These are phyloP conservation scores for Ramaria sp. DNA, from an alignment of 768 basidiomycete species.

Conservation along the genomic window DNA sequence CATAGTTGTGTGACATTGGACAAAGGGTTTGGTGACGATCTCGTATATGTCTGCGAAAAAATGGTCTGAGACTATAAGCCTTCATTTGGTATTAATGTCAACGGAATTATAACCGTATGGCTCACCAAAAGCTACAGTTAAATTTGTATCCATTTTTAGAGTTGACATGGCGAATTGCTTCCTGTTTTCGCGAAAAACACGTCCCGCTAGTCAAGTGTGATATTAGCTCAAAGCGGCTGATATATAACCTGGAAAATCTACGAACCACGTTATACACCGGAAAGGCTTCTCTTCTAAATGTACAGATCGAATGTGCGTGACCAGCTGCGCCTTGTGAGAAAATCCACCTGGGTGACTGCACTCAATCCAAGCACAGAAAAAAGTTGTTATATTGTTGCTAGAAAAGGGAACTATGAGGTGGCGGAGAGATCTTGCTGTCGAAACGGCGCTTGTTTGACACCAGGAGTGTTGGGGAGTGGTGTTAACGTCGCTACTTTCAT, in stretches of 20 bases:
- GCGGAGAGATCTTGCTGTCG: background rate
- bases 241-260: no score
- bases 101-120: background rate
- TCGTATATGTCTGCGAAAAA: background rate
- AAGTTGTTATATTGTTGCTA: background rate
- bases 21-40: background rate
- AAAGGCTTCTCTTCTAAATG: conserved; percentile 7
- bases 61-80: background rate
- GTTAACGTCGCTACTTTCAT: background rate
- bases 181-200: background rate
- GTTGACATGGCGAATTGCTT: background rate
- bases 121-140: background rate
- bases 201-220: background rate
- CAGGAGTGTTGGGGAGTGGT: background rate
- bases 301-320: conserved; percentile 6
- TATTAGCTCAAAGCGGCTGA: background rate
- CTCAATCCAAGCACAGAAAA: background rate
- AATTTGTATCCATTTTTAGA: background rate
- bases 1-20: no score
- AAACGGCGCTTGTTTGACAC: background rate
- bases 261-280: conserved; percentile 5
- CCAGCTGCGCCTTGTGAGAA: conserved; percentile 2
- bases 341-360: background rate
- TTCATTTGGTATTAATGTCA: background rate
- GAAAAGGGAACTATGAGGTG: background rate